Base-by-base conservation (phyloP, 2,329 filamentous ascomycete genomes). In the Coniella vitis region DNA sequence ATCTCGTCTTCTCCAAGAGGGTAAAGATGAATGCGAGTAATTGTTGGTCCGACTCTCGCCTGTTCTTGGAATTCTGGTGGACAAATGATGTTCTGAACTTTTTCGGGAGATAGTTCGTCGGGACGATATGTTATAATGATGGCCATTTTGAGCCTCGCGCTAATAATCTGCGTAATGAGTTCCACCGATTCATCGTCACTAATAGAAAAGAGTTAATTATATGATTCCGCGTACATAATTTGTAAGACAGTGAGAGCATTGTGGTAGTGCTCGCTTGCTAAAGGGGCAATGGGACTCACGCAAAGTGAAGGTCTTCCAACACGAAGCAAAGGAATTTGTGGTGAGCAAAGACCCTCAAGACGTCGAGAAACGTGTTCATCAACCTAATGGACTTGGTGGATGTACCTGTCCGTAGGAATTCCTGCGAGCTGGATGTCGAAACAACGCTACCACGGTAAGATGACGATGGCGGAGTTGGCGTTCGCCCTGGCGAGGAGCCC, bases 241-340 rank as follows among this genome's bases (percentile, higher is more conserved):
- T 7, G 3, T 5, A 19, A 16, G 38, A 5, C 21, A 9, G 10
- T 8, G 16, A 22, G 16, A 12, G 25, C 25, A 29, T 16, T 40
- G 21, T 8, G n/a, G n/a, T 17, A 37, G 8, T 3, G 32, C 37
- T 22, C 36, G 10, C 25, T 5, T 29, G 25, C 25, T 29, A 10
- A 29, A 29, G 10, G 25, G 10, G 5, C 10, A 29, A 29, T 29
- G 25, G 10, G 25, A 41, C 38, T 41, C 21, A 41, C 38, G 90
- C 89, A 64, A 89, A 93, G 58, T 96, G 90, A 29, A 96, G 69
- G 64, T 96, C 91, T 60, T 96, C 91, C 22, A 96, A 69, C 58
- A 84, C 90, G 57, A 95, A 83, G 60, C 88, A 94, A 47, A 95
- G 90, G 58, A 95, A 83, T 58, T 90, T 93, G 62, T 90, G 83